phyloP scores from a whole-genome alignment of 441 rosid genomes.

The Viola pubescens region DNA sequence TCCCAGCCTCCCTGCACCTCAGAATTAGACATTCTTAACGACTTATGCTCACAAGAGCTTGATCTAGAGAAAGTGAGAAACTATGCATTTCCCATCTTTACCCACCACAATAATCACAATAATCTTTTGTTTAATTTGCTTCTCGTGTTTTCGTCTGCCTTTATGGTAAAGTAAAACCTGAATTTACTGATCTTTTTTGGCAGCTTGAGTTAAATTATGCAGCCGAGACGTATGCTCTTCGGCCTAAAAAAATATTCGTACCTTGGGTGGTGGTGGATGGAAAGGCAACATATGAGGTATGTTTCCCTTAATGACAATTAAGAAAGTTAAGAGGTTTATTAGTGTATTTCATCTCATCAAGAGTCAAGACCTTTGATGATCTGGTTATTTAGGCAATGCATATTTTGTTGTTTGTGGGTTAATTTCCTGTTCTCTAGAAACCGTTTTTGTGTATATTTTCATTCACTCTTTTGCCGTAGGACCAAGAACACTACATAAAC shows the following conservation, averaged over 20 bases:
- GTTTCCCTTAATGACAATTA: conserved; percentile 13
- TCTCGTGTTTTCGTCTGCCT: not conserved
- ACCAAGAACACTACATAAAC: conserved; percentile 62
- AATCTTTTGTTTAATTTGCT: not conserved
- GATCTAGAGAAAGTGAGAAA: too few species aligned
- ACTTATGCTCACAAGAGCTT: too few species aligned
- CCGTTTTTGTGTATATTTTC: not conserved
- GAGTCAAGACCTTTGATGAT: not conserved
- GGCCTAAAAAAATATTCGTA: conserved; percentile 78
- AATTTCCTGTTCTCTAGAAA: not conserved
- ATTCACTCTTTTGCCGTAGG: conserved; percentile 26
- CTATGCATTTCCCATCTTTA: too few species aligned
- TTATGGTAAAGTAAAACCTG: not conserved
- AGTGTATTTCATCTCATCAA: not conserved
- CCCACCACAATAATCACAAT: too few species aligned
- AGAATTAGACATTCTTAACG: too few species aligned
- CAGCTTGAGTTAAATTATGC: conserved; percentile 83
- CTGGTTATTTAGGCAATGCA: not conserved
- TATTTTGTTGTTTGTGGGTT: not conserved
- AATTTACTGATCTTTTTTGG: conserved; percentile 14
- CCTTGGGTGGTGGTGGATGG: conserved; percentile 97
- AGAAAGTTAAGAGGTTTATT: too few species aligned
- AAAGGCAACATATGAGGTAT: conserved; percentile 84
- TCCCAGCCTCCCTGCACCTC: too few species aligned
- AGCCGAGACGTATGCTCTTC: conserved; percentile 67